phyloP scores from a whole-genome alignment of 495 filamentous ascomycete species.

The Rusavskia elegans region DNA sequence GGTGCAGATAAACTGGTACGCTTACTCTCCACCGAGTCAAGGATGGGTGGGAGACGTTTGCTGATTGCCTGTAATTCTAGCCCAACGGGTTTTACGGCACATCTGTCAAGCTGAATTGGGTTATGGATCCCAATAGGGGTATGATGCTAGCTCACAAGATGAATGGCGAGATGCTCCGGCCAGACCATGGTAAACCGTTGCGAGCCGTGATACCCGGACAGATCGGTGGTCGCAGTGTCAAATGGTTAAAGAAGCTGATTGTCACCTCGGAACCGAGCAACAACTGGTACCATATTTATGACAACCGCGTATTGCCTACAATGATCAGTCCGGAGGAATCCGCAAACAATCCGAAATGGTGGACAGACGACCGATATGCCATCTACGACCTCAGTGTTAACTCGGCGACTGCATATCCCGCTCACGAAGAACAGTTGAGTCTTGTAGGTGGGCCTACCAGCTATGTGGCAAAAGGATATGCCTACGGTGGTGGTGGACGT shows the following conservation, averaged over 20 bases:
- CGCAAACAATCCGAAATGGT: conserved; percentile 58
- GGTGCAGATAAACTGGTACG: conserved; percentile 68
- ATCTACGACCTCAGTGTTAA: conserved; percentile 92
- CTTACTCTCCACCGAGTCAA: background rate
- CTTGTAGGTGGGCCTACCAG: conserved; percentile 28
- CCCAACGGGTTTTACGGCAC: conserved; percentile 90
- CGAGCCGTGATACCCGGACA: conserved; percentile 80
- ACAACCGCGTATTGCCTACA: conserved; percentile 83
- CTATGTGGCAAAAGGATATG: conserved; percentile 68
- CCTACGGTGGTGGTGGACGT: conserved; percentile 80
- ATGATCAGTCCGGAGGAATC: conserved; percentile 75
- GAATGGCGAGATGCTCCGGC: conserved; percentile 74
- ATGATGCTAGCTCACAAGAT: conserved; percentile 87
- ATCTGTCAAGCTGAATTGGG: conserved; percentile 77
- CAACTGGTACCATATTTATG: conserved; percentile 95
- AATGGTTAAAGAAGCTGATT: conserved; percentile 81
- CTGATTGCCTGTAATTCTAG: conserved; percentile 15
- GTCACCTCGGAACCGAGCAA: conserved; percentile 67
- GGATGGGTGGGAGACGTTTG: background rate
- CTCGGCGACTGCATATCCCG: conserved; percentile 66
- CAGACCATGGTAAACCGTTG: conserved; percentile 80
- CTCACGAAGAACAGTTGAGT: conserved; percentile 59
- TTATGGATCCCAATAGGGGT: conserved; percentile 66
- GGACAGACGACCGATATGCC: conserved; percentile 84
- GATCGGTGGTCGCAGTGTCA: conserved; percentile 88